Evolutionary conservation across 2,329 filamentous ascomycete genomes (phyloP), one percentile per base, ranked within the genome.

Genomic region (Niveomyces coronatus): DNA sequence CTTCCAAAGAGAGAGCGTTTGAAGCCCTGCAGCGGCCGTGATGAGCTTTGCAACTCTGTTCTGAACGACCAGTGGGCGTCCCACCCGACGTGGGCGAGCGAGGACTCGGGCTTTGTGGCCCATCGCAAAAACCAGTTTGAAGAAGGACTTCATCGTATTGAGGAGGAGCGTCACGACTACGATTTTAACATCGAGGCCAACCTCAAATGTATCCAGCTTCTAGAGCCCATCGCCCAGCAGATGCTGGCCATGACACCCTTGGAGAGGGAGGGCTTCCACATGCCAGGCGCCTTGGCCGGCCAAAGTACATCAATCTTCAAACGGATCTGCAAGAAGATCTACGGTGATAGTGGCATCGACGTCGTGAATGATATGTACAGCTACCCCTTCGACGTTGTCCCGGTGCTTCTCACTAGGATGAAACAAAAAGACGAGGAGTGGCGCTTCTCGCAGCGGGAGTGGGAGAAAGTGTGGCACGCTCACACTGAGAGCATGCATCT

Each of bases 1-100:
- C 70, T 98, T 8, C 91, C 91, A 1, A 91, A 89, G 62, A 71
- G 87, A 40, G 91, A 96, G 57, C 82, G 87, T 9, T 78, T 91
- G 43, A 93, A 94, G 64, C 77, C 82, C 1, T 98, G 91, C 64
- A 91, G 85, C 53, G 91, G 91, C 9, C 83, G 91, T 31, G 91
- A 98, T 54, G 87, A 94, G 57, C 79, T 98, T 49, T 98, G 91
- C 63, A 82, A 85, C 48, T 81, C 82, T 17, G 89, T 98, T 1
- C 69, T 98, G 39, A 98, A 98, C 48, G 91, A 98, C 50, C 85
- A 95, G 49, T 98, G 91, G 91, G 91, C 91, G 2, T 96, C 89
- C 18, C 91, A 98, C 62, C 91, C 91, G 4, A 98, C 91, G 0
- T 98, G 91, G 91, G 91, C 89, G 2, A 96, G 89, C 1, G 91